Evolutionary conservation across 805 yeast species (phyloP).

Genomic region (Cyberlindnera maclurae): DNA sequence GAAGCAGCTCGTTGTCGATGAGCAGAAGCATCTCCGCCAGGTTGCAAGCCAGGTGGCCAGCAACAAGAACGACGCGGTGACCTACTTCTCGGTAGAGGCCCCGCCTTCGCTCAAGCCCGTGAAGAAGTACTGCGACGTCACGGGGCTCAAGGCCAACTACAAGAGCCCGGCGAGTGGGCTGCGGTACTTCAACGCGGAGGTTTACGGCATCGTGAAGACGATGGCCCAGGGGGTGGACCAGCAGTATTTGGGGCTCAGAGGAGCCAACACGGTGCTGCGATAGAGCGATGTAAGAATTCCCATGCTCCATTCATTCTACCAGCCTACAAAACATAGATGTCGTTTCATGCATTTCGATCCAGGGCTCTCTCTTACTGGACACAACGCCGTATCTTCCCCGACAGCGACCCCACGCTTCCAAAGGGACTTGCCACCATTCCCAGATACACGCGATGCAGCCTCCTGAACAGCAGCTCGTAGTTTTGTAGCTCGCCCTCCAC

Average conservation of each 20-base stretch:
- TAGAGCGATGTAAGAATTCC: slow-evolving; percentile 16
- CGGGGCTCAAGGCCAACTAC: slow-evolving; percentile 79
- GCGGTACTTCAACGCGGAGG: slow-evolving; percentile 76
- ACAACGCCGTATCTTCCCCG: slow-evolving; percentile 8
- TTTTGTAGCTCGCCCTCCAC: slow-evolving; percentile 27
- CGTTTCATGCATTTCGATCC: too few relatives aligned
- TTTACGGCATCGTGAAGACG: slow-evolving; percentile 66
- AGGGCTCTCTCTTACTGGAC: slow-evolving; percentile 2
- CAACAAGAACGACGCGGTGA: slow-evolving; percentile 43
- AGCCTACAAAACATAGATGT: not conserved
- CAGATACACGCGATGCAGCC: slow-evolving; percentile 48
- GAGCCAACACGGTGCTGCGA: slow-evolving; percentile 80
- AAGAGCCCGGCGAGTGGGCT: slow-evolving; percentile 67
- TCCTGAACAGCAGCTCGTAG: slow-evolving; percentile 27
- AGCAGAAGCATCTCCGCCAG: slow-evolving; percentile 52
- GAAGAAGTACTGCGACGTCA: slow-evolving; percentile 86
- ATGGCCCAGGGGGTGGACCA: slow-evolving; percentile 92
- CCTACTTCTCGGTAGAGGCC: slow-evolving; percentile 66
- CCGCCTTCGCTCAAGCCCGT: slow-evolving; percentile 82
- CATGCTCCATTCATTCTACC: not conserved
- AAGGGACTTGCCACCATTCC: slow-evolving; percentile 60
- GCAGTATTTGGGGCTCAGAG: slow-evolving; percentile 79
- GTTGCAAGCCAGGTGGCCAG: slow-evolving; percentile 17
- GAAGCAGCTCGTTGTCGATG: slow-evolving; percentile 71
- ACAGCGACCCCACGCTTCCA: slow-evolving; percentile 17